phyloP scores from a whole-genome alignment of 345 rosid genomes.

The Carallia brachiata region DNA sequence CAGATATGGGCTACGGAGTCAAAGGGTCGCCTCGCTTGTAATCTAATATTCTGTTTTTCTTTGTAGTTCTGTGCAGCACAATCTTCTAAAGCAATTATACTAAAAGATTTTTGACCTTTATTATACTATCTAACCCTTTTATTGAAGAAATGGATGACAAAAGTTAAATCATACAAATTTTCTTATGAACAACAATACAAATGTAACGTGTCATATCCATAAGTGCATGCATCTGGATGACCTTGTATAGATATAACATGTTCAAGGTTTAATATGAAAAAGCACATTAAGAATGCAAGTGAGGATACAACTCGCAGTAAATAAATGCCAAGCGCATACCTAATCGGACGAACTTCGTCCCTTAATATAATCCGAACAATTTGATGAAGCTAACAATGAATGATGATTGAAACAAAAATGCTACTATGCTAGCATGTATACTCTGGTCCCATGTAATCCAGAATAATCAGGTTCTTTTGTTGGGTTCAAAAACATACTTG shows the following conservation, averaged over 20 bases:
- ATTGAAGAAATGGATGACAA: too few relatives aligned
- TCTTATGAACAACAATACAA: not conserved
- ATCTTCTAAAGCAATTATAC: too few relatives aligned
- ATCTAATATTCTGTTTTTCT: too few relatives aligned
- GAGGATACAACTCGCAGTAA: too few relatives aligned
- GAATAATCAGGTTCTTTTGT: slow-evolving; percentile 44
- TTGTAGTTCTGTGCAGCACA: too few relatives aligned
- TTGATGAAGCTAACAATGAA: slow-evolving; percentile 1
- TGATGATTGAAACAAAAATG: not conserved
- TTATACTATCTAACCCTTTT: too few relatives aligned
- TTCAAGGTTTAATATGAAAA: not conserved
- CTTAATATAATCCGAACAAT: slow-evolving; percentile 4
- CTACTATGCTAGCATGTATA: not conserved
- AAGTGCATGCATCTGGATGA: not conserved
- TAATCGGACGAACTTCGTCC: not conserved
- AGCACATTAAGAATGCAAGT: not conserved
- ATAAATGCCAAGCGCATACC: not conserved
- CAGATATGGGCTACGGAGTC: too few relatives aligned
- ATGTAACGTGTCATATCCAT: not conserved
- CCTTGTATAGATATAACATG: not conserved
- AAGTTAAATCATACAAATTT: not conserved
- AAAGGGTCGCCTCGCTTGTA: too few relatives aligned
- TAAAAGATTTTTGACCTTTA: too few relatives aligned
- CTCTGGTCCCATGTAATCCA: slow-evolving; percentile 1
- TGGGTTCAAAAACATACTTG: slow-evolving; percentile 67